Base-by-base conservation (phyloP, 352 stramenopile genomes). In the Pythium coloratum region DNA sequence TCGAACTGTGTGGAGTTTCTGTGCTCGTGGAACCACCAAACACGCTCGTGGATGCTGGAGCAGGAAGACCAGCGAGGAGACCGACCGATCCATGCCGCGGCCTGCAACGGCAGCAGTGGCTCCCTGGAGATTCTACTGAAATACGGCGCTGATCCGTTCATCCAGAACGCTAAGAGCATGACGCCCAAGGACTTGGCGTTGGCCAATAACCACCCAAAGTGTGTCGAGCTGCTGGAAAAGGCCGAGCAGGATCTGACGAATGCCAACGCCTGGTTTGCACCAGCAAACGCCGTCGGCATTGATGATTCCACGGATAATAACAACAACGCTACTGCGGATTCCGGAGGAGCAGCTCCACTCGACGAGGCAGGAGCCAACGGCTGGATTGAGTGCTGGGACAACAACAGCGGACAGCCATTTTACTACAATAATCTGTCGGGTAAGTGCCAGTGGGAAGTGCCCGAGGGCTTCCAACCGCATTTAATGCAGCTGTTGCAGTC, bases 391-490 rank as follows among this genome's bases (percentile, higher is more conserved):
- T 90, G 81, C 69, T 88, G 77, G 78, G 81, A 90, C 56, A 84
- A 76, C 32, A 66, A 78, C 59, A 90, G 73, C 42, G 69, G 72
- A 2, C 76, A 84, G 30, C 67, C 79, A 0, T 90, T 90, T 30
- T 90, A 86, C 72, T 90, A 90, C 77, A 81, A 90, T 69, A 90
- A 90, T 50, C 61, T 84, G n/a, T 82, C 81, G 26, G 81, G 81
- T 20, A 88, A 88, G 58, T 90, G 81, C 47, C 81, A 90, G 63
- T 88, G 79, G 81, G 79, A 87, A 63, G 62, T 74, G 7, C 81
- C 81, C 6, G 51, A 73, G 0, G 81, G 73, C 12, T 82, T 83
- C 34, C 55, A 70, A 24, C 63, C 68, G 12, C 73, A 69, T 13
- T 40, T 80, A 16, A 40, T 65, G 26, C 46, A 71, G 47, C 62